These are phyloP conservation scores for Hysterium pulicare DNA, from an alignment of 2,329 filamentous ascomycete species.

Conservation along the genomic window DNA sequence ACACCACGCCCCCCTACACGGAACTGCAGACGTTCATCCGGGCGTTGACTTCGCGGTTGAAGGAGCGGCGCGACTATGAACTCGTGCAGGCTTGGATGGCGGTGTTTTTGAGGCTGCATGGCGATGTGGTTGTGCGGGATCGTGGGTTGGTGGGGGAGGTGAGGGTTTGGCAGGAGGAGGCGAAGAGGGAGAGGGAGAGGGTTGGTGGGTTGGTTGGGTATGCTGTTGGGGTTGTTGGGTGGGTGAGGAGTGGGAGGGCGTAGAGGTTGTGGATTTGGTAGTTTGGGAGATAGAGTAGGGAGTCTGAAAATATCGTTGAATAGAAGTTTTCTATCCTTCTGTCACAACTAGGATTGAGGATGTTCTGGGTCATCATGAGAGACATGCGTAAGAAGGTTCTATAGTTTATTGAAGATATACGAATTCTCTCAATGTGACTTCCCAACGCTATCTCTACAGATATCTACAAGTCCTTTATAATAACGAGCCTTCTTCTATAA, in stretches of 20 bases:
- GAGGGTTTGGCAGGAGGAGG: slow-evolving; percentile 66
- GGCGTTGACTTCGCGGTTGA: slow-evolving; percentile 71
- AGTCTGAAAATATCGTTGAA: too few species aligned
- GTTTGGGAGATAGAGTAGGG: too few species aligned
- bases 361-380: too few species aligned
- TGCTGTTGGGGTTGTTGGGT: slow-evolving; percentile 80
- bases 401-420: too few species aligned
- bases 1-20: slow-evolving; percentile 49
- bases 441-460: too few species aligned
- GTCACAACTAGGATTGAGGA: too few species aligned
- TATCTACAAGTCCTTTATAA: too few species aligned
- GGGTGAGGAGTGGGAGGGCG: slow-evolving; percentile 57
- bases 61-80: slow-evolving; percentile 78
- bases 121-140: slow-evolving; percentile 53
- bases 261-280: neutral
- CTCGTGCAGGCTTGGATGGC: slow-evolving; percentile 96
- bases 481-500: too few species aligned
- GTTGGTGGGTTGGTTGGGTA: slow-evolving; percentile 79
- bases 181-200: slow-evolving; percentile 67
- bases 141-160: slow-evolving; percentile 58
- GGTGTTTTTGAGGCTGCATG: slow-evolving; percentile 81
- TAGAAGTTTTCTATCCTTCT: too few species aligned
- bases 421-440: too few species aligned
- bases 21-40: slow-evolving; percentile 77
- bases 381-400: too few species aligned